These are phyloP conservation scores for Colletotrichum tropicale DNA, from an alignment of 2,329 filamentous ascomycete genomes.

Conservation along the genomic window DNA sequence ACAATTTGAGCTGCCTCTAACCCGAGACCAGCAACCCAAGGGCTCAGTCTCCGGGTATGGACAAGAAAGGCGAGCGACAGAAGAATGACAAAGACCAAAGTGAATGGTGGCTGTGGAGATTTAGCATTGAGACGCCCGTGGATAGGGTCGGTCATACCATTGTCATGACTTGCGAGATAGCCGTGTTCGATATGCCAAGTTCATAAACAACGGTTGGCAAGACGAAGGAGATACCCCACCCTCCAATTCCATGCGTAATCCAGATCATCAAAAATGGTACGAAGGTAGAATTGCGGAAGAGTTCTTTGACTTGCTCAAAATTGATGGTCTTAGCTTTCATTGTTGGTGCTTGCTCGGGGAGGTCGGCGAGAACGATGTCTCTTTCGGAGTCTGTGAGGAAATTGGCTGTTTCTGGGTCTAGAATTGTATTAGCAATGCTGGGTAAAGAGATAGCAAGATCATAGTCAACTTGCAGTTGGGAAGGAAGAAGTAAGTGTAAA, in stretches of 20 bases:
- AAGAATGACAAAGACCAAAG: slow-evolving; percentile 28
- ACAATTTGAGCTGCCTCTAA: slow-evolving; percentile 37
- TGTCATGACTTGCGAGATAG: slow-evolving; percentile 31
- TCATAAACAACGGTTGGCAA: slow-evolving; percentile 32
- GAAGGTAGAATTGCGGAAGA: slow-evolving; percentile 25
- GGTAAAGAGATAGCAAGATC: background rate
- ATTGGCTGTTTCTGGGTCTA: slow-evolving; percentile 26
- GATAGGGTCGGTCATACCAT: slow-evolving; percentile 15
- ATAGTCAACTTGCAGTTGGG: slow-evolving; percentile 25
- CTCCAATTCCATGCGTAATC: slow-evolving; percentile 31
- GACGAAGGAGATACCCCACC: slow-evolving; percentile 30
- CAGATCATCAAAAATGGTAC: slow-evolving; percentile 28
- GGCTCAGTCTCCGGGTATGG: slow-evolving; percentile 23
- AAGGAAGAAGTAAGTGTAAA: slow-evolving; percentile 27
- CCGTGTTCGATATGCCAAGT: slow-evolving; percentile 28
- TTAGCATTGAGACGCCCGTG: background rate
- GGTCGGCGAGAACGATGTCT: slow-evolving; percentile 22
- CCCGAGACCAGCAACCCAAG: slow-evolving; percentile 27
- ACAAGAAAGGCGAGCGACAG: slow-evolving; percentile 25
- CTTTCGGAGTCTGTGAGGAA: slow-evolving; percentile 26
- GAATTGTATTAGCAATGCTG: background rate
- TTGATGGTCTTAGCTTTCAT: slow-evolving; percentile 26
- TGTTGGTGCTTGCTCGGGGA: slow-evolving; percentile 25
- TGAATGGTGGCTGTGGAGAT: slow-evolving; percentile 20
- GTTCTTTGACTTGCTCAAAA: slow-evolving; percentile 21